Evolutionary conservation across 352 stramenopile genomes (phyloP).

Genomic region (Aphanomyces invadans): DNA sequence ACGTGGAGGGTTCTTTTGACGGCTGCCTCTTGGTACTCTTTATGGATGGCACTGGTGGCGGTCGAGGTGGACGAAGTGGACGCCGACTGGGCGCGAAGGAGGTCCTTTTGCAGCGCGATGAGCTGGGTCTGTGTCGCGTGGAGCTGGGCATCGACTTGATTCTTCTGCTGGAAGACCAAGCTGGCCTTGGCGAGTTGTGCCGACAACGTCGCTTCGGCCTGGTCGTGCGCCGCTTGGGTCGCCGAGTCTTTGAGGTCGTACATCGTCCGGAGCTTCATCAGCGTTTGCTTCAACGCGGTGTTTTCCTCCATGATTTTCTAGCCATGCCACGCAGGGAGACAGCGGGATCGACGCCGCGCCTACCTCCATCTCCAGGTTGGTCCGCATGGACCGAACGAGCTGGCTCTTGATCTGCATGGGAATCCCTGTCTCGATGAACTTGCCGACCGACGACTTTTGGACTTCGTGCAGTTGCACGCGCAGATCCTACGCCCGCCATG

Average conservation of each 20-base stretch:
- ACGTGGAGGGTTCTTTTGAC: background rate
- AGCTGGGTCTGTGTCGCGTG: slow-evolving; percentile 2
- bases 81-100: background rate
- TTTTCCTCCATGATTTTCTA: slow-evolving; percentile 53
- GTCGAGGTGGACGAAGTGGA: background rate
- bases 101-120: slow-evolving; percentile 12
- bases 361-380: slow-evolving; percentile 31
- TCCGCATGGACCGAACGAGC: slow-evolving; percentile 40
- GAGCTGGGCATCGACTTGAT: slow-evolving; percentile 15
- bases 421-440: slow-evolving; percentile 53
- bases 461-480: slow-evolving; percentile 45
- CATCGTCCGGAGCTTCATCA: slow-evolving; percentile 58
- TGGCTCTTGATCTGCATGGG: slow-evolving; percentile 46
- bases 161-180: slow-evolving; percentile 14
- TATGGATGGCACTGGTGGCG: background rate
- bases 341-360: background rate
- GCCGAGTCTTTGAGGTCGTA: slow-evolving; percentile 53
- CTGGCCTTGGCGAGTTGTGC: slow-evolving; percentile 23
- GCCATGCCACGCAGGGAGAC: background rate
- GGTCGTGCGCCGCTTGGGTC: slow-evolving; percentile 33
- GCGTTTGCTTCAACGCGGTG: slow-evolving; percentile 50
- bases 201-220: slow-evolving; percentile 27
- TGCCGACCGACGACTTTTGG: slow-evolving; percentile 44
- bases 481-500: slow-evolving; percentile 32
- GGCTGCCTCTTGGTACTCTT: background rate